Evolutionary conservation across 768 basidiomycete genomes (phyloP), one percentile per base, ranked within the genome.

Genomic region (Gloeostereum incarnatum): DNA sequence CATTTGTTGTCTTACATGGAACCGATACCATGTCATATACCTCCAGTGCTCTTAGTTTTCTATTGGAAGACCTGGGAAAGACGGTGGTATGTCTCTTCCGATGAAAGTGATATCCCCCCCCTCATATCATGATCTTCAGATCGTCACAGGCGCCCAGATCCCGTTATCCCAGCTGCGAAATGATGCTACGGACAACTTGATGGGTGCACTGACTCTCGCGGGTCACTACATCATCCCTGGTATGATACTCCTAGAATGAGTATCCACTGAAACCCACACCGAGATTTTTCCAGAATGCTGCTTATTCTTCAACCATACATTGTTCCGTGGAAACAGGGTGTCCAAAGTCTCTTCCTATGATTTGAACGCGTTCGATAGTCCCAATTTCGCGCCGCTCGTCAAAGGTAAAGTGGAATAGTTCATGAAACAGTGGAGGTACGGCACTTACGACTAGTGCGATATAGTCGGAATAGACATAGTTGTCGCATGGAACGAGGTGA

Each of bases 11-110:
- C 21, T 61, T 94, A 14, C 91, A 94, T 51, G 91, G 91, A 23
- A 90, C 87, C 7, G 92, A 94, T 51, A 91, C 87, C 1, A 91
- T 92, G 86, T 77, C 79, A 13, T 93, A 90, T 57, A 82, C 83
- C 6, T 77, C 90, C 6, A 90, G 88, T 35, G 89, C 91, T 3
- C 68, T 94, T 25, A 86, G 84, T 52, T 97, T 96, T 56, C 60
- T 97, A 39, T 69, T 97, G 5, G 91, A 96, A 60, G 90, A 96
- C 47, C 70, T 97, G 3, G 89, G 90, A 34, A 92, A 90, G 62
- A 91, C 88, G 1, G 83, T 92, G 49, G 86, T 88, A 66, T 27
- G 10, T 33, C 25, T 26, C 9, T 11, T n/a, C n/a, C n/a, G n/a
- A n/a, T n/a, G n/a, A n/a, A n/a, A n/a, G n/a, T n/a, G n/a, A n/a